Evolutionary conservation across 2,329 filamentous ascomycete species (phyloP).

Genomic region (Fusarium humuli): DNA sequence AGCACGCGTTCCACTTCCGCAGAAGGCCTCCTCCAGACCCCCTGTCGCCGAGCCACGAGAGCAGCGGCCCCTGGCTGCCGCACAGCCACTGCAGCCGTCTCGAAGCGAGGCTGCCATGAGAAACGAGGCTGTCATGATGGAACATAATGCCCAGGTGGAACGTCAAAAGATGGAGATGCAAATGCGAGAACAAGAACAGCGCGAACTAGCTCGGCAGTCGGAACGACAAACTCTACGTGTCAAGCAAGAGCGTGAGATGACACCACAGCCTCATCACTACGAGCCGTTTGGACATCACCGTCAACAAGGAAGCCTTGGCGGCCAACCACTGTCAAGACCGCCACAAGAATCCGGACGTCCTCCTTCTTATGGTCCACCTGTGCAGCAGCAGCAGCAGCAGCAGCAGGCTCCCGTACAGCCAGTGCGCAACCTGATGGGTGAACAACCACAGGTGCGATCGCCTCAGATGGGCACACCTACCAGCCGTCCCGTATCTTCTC

Average conservation of each 20-base stretch:
- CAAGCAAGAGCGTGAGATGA: conserved; percentile 64
- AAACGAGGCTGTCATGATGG: conserved; percentile 51
- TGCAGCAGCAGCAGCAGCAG: conserved; percentile 54
- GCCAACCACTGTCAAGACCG: conserved; percentile 55
- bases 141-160: conserved; percentile 46
- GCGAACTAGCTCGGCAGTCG: conserved; percentile 46
- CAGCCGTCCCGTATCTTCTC: conserved; percentile 54
- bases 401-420: conserved; percentile 55
- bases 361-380: conserved; percentile 46
- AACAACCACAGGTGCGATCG: conserved; percentile 53
- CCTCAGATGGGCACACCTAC: conserved; percentile 55
- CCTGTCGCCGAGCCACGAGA: conserved; percentile 52
- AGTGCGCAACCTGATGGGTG: conserved; percentile 56
- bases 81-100: conserved; percentile 51
- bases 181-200: conserved; percentile 47
- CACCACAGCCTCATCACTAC: conserved; percentile 55
- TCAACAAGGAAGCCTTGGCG: conserved; percentile 54
- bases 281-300: conserved; percentile 59
- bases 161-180: conserved; percentile 51
- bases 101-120: conserved; percentile 52
- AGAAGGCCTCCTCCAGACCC: conserved; percentile 51
- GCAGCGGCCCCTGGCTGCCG: conserved; percentile 50
- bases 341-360: conserved; percentile 58
- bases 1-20: conserved; percentile 55
- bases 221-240: conserved; percentile 53